Conservation (phyloP, 768 basidiomycete species). For the Chlorophyllum brunneum region DNA sequence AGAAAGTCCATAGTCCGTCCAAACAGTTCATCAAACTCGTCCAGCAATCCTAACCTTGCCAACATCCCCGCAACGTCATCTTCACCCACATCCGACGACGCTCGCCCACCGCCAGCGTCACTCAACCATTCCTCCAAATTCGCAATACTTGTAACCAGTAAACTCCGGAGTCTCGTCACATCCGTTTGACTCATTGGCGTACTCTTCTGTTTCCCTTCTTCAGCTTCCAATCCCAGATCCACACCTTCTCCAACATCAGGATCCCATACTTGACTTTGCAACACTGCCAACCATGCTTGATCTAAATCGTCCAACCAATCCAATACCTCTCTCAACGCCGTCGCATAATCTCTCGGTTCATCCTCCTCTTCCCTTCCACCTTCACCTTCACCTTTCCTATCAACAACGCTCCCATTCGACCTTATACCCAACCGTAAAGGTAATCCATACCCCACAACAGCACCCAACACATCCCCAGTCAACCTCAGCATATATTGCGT, state of each 20-base stretch:
- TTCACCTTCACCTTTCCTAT: background rate
- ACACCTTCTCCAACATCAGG: conserved; percentile 30
- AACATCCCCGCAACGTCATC: conserved; percentile 38
- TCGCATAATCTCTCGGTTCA: conserved; percentile 9
- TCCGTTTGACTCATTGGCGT: conserved; percentile 55
- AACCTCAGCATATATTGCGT: conserved; percentile 66
- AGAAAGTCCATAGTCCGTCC: conserved; percentile 56
- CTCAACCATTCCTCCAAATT: conserved; percentile 68
- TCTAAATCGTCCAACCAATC: conserved; percentile 74
- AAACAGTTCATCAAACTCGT: conserved; percentile 64
- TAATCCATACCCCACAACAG: conserved; percentile 56
- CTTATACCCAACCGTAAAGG: background rate
- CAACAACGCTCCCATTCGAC: background rate
- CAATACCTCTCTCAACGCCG: conserved; percentile 43
- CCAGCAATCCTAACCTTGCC: conserved; percentile 50
- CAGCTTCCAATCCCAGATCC: conserved; percentile 27
- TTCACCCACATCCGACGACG: conserved; percentile 20
- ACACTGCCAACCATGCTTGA: conserved; percentile 66
- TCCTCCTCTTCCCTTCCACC: background rate
- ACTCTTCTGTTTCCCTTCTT: background rate
- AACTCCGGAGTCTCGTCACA: conserved; percentile 61
- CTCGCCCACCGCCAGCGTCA: conserved; percentile 20
- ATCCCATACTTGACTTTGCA: conserved; percentile 67
- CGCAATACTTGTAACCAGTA: conserved; percentile 57
- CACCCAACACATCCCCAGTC: conserved; percentile 60